These are phyloP conservation scores for Corymbia citriodora DNA, from an alignment of 441 rosid species.

Conservation along the genomic window DNA sequence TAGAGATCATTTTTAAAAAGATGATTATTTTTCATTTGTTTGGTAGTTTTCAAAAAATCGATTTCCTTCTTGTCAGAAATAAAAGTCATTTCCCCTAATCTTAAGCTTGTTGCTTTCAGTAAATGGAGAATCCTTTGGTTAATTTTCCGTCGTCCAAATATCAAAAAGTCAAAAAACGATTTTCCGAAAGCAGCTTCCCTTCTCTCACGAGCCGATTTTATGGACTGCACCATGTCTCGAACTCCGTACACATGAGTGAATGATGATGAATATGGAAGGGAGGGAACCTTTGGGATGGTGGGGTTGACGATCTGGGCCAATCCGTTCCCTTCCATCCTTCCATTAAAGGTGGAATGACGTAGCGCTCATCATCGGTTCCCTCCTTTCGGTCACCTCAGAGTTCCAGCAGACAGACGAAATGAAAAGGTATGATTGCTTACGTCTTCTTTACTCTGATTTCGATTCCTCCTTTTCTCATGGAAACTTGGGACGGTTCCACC, in stretches of 20 bases:
- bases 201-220: background rate
- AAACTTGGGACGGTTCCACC: background rate
- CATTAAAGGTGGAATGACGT: background rate
- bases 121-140: background rate
- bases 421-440: background rate
- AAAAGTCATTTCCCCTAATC: background rate
- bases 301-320: background rate
- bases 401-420: background rate
- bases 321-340: background rate
- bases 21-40: too few relatives aligned
- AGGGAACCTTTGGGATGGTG: background rate
- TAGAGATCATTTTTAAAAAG: background rate
- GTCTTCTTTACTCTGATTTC: background rate
- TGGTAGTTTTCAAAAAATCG: too few relatives aligned
- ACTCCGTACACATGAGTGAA: background rate
- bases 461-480: background rate
- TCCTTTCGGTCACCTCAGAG: background rate
- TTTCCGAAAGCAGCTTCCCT: background rate
- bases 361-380: background rate
- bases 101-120: background rate
- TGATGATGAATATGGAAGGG: background rate
- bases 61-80: background rate
- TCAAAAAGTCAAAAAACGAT: accelerated
- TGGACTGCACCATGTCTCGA: too few relatives aligned
- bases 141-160: background rate